These are phyloP conservation scores for Aspergillus olivimuriae DNA, from an alignment of 495 filamentous ascomycete species.

Conservation along the genomic window DNA sequence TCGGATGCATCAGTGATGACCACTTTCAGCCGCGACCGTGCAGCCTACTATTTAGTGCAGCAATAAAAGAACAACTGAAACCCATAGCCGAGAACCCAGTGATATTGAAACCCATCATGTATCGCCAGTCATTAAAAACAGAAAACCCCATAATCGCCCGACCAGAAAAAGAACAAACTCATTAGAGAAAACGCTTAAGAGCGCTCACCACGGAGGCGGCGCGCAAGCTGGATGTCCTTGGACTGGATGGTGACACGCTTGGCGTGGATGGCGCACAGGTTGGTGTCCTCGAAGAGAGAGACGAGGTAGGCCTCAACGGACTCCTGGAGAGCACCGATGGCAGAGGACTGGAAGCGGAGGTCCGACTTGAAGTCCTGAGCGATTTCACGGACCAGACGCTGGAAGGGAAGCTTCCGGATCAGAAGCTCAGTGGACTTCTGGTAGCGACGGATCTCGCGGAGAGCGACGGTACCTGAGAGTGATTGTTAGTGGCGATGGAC, in stretches of 20 bases:
- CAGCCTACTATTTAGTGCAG: slow-evolving; percentile 32
- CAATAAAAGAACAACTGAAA: slow-evolving; percentile 32
- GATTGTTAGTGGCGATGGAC: slow-evolving; percentile 24
- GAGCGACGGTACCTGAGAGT: slow-evolving; percentile 85
- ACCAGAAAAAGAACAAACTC: slow-evolving; percentile 27
- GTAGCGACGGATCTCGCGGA: slow-evolving; percentile 99
- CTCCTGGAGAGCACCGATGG: slow-evolving; percentile 99
- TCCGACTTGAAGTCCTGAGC: slow-evolving; percentile 99
- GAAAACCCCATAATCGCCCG: slow-evolving; percentile 46
- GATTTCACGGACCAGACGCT: slow-evolving; percentile 99
- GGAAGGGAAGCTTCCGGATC: slow-evolving; percentile 99
- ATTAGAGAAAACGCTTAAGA: slow-evolving; percentile 45
- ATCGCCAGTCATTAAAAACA: slow-evolving; percentile 44
- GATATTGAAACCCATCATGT: slow-evolving; percentile 46
- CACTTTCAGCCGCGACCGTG: slow-evolving; percentile 24
- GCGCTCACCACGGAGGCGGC: slow-evolving; percentile 94
- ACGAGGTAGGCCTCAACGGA: slow-evolving; percentile 99
- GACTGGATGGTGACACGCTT: slow-evolving; percentile 97
- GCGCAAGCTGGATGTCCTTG: slow-evolving; percentile 97
- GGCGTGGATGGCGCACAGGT: slow-evolving; percentile 99
- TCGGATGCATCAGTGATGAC: slow-evolving; percentile 27
- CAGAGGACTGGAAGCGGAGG: slow-evolving; percentile 98
- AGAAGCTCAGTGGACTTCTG: slow-evolving; percentile 99
- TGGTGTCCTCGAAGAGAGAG: slow-evolving; percentile 99
- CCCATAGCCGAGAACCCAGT: slow-evolving; percentile 40